A percentile compares a stretch with the other conserved stretches of the same genome.
These are phyloP conservation scores for Ajuga reptans DNA, from an alignment of 305 asterid species.

Conservation along the genomic window DNA sequence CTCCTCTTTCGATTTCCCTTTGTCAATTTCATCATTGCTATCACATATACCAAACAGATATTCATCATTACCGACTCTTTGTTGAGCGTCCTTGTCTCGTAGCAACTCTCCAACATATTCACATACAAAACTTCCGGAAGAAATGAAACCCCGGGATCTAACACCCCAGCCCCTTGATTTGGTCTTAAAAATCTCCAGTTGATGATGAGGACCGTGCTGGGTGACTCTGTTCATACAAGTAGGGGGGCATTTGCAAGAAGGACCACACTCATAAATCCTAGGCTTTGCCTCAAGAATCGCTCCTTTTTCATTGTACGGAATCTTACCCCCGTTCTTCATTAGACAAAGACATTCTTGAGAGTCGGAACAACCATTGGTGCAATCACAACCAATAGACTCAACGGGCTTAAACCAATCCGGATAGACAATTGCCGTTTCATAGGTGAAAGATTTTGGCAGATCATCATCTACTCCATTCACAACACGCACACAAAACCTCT, in stretches of 20 bases:
- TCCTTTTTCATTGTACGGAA: conserved; percentile 70
- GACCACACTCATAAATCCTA: conserved; percentile 71
- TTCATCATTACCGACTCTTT: conserved; percentile 50
- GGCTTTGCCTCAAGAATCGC: conserved; percentile 41
- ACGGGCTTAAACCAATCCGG: conserved; percentile 29
- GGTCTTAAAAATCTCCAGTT: conserved; percentile 73
- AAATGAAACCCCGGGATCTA: conserved; percentile 41
- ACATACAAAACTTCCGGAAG: conserved; percentile 71
- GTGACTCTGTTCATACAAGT: conserved; percentile 70
- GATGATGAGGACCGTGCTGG: conserved; percentile 51
- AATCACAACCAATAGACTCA: conserved; percentile 60
- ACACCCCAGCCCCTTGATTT: conserved; percentile 75
- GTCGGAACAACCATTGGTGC: conserved; percentile 58
- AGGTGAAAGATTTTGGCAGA: conserved; percentile 45
- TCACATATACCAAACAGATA: conserved; percentile 66
- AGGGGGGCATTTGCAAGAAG: conserved; percentile 71
- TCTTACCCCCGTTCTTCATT: conserved; percentile 55
- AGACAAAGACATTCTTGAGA: conserved; percentile 52
- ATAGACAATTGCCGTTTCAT: conserved; percentile 41
- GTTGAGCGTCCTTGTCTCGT: conserved; percentile 63
- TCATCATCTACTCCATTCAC: conserved; percentile 47
- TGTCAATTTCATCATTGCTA: conserved; percentile 14
- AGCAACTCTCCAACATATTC: conserved; percentile 78
- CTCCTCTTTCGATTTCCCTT: conserved; percentile 14
- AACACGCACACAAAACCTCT: conserved; percentile 42